phyloP scores from a whole-genome alignment of 1,284 basidiomycete species.

The Sanghuangporus baumii region DNA sequence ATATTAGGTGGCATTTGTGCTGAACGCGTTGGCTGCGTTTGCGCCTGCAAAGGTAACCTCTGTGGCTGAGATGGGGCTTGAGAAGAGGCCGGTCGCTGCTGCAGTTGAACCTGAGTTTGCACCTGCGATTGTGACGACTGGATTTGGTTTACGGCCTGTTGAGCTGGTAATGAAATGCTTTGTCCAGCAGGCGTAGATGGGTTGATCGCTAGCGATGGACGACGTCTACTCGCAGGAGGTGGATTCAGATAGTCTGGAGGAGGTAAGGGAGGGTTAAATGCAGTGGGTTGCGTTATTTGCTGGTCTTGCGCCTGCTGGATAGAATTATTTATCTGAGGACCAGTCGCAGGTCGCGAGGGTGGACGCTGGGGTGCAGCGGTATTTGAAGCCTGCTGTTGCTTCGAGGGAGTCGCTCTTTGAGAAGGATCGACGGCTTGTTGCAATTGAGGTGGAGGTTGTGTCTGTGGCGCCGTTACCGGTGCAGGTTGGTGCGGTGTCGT shows the following conservation, averaged over 20 bases:
- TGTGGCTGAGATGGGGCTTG: constrained; percentile 16
- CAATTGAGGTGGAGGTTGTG: constrained; percentile 10
- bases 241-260: constrained; percentile 23
- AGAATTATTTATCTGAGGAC: constrained; percentile 33
- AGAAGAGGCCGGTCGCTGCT: constrained; percentile 6
- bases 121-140: constrained; percentile 2
- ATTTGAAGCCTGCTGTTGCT: constrained; percentile 6
- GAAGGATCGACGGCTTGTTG: constrained; percentile 14
- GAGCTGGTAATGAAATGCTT: constrained; percentile 14
- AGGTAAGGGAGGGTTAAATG: constrained; percentile 25
- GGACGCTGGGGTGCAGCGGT: constrained; percentile 1
- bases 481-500: constrained; percentile 3
- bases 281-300: constrained; percentile 6
- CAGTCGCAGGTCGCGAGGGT: constrained; percentile 8
- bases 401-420: constrained; percentile 8
- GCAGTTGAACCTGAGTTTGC: constrained; percentile 6
- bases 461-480: neutral
- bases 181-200: constrained; percentile 10
- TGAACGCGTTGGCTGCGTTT: constrained; percentile 16
- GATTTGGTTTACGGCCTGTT: constrained; percentile 2
- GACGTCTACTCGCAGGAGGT: constrained; percentile 21
- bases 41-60: constrained; percentile 17
- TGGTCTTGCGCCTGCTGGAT: constrained; percentile 11
- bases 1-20: constrained; percentile 8
- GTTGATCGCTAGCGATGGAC: constrained; percentile 13